Evolutionary conservation across 2,329 filamentous ascomycete genomes (phyloP), one percentile per base, ranked within the genome.

Genomic region (Huntiella omanensis): DNA sequence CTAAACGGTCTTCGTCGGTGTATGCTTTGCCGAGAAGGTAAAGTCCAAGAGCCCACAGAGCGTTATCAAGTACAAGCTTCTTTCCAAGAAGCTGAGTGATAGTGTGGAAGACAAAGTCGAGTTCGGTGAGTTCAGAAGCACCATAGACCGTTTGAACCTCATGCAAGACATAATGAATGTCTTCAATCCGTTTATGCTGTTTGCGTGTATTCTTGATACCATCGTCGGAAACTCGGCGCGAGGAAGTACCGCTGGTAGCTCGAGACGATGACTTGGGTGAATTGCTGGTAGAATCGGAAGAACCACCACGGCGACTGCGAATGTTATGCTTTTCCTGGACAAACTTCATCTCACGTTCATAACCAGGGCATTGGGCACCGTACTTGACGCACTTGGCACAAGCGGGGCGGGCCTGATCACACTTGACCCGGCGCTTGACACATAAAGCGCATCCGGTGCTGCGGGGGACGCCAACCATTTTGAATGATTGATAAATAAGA

Each of bases 351-450:
- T 50, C 50, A 32, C 58, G 56, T 40, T 62, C 38, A 49, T 63
- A 65, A n/a, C 62, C 63, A 4, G 62, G 60, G 46, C 61, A 65
- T 5, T 54, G 53, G 16, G 54, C 57, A 33, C 61, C 60, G 48
- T 64, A 64, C 44, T 56, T 61, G 45, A 54, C 49, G 53, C 63
- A 65, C 45, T 65, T 65, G 17, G 54, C 55, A 46, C 63, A 64
- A 45, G 54, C 56, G 8, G 66, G 67, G 8, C 58, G 60, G 16
- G 51, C 55, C 54, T 68, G 60, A 53, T 70, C 67, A 50, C 68
- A 70, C 57, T 66, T 62, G 49, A 65, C 59, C 41, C 59, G 59
- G 46, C 63, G 58, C 54, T 58, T 61, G 49, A 61, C 58, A 54
- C 63, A 65, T 35, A 64, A 55, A 46, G 57, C 56, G 52, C 64